Conservation (phyloP, 2,329 filamentous ascomycete genomes). For the Sarocladium strictum region DNA sequence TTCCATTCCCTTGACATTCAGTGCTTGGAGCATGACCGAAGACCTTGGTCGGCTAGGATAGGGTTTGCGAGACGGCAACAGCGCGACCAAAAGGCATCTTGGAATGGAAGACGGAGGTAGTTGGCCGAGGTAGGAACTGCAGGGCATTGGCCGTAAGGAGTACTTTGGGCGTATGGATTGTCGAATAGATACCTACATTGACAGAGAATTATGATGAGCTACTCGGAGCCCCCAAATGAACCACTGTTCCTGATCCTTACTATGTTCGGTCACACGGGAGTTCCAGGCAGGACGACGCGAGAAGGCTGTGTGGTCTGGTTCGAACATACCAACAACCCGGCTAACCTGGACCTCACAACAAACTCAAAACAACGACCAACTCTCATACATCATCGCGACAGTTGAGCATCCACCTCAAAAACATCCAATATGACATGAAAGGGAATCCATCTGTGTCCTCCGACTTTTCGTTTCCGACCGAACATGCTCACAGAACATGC, state of each 20-base stretch:
- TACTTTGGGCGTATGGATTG: not conserved
- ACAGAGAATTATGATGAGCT: slow-evolving; percentile 4
- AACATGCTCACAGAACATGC: too few relatives aligned
- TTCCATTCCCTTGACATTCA: not conserved
- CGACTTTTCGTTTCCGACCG: too few relatives aligned
- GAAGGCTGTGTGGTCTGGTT: too few relatives aligned
- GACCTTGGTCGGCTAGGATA: not conserved
- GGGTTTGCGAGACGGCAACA: not conserved
- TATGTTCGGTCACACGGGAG: too few relatives aligned
- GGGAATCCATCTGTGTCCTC: too few relatives aligned
- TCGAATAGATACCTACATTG: slow-evolving; percentile 10
- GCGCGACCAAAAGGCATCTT: not conserved
- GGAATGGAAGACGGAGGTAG: not conserved
- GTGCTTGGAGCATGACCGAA: not conserved
- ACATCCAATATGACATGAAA: too few relatives aligned
- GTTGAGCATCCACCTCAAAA: too few relatives aligned
- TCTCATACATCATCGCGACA: too few relatives aligned
- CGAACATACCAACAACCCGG: too few relatives aligned
- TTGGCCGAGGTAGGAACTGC: not conserved
- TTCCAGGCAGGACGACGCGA: too few relatives aligned
- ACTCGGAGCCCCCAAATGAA: not conserved
- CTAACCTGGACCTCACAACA: slow-evolving; percentile 1
- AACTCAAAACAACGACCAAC: too few relatives aligned
- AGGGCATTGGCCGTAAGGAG: not conserved
- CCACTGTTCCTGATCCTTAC: too few relatives aligned